Conservation (phyloP, 1,139 yeast species). For the Meyerozyma sp. region DNA sequence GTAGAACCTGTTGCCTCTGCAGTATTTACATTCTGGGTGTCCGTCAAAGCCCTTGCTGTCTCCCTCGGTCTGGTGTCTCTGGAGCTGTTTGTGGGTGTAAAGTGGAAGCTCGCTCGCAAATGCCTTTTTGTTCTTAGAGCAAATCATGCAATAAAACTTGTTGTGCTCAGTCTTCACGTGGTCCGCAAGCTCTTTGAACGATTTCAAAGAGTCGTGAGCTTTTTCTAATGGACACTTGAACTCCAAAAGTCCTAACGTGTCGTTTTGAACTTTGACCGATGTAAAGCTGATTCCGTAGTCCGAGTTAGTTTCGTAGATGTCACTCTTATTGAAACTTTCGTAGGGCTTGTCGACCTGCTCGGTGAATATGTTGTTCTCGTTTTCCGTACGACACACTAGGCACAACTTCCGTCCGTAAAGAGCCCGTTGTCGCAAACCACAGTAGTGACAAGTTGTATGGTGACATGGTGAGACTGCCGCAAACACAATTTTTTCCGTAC, state of each 20-base stretch:
- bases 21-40: constrained; percentile 86
- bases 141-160: constrained; percentile 64
- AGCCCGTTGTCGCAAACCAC: constrained; percentile 81
- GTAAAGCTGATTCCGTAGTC: constrained; percentile 52
- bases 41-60: constrained; percentile 73
- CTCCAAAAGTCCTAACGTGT: constrained; percentile 48
- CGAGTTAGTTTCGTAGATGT: constrained; percentile 26
- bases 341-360: constrained; percentile 37
- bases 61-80: constrained; percentile 56
- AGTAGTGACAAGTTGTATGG: constrained; percentile 77
- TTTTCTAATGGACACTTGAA: constrained; percentile 49
- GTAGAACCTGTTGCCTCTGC: constrained; percentile 70
- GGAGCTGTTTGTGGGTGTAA: constrained; percentile 58
- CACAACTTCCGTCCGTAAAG: constrained; percentile 71
- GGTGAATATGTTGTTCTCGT: constrained; percentile 55
- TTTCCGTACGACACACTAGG: constrained; percentile 76
- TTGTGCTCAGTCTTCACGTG: constrained; percentile 65
- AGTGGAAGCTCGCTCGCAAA: constrained; percentile 68
- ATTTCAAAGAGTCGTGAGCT: constrained; percentile 38
- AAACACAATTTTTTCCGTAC: constrained; percentile 65
- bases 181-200: constrained; percentile 54
- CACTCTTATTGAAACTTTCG: constrained; percentile 25
- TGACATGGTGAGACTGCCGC: constrained; percentile 79
- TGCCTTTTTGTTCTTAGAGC: constrained; percentile 69
- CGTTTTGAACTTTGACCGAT: constrained; percentile 31